phyloP scores from a whole-genome alignment of 371 early-diverging fungal genomes.

The Mortierella sp. region DNA sequence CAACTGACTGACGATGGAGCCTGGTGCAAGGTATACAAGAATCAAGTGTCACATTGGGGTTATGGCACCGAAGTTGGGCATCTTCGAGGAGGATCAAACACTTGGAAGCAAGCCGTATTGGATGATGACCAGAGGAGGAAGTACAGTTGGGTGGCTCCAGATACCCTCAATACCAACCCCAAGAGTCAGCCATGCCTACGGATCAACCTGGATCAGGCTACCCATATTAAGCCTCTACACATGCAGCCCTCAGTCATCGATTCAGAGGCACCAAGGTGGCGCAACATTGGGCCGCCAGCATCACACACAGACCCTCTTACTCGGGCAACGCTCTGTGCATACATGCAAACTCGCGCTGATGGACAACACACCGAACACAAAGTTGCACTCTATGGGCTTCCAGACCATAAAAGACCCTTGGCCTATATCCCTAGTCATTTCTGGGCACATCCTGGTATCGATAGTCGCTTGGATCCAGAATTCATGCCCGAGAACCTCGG shows the following conservation, averaged over 20 bases:
- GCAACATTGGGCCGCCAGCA: slow-evolving; percentile 15
- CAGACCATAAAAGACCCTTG: slow-evolving; percentile 18
- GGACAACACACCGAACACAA: slow-evolving; percentile 8
- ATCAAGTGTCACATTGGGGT: slow-evolving; percentile 3
- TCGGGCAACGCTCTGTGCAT: slow-evolving; percentile 12
- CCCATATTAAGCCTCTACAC: slow-evolving; percentile 6
- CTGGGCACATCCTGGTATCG: slow-evolving; percentile 15
- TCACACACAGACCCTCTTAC: slow-evolving; percentile 7
- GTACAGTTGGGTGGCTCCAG: background rate
- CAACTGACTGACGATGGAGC: background rate
- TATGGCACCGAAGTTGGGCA: slow-evolving; percentile 3
- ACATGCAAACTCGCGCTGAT: slow-evolving; percentile 17
- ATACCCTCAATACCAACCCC: no score
- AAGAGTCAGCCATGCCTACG: slow-evolving; percentile 4
- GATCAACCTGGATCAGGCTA: slow-evolving; percentile 1
- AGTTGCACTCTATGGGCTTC: slow-evolving; percentile 14
- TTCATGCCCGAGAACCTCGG: background rate
- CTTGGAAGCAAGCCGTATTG: slow-evolving; percentile 12
- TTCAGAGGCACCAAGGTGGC: slow-evolving; percentile 4
- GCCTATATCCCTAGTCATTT: slow-evolving; percentile 17
- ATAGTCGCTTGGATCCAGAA: background rate
- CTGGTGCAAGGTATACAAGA: slow-evolving; percentile 6
- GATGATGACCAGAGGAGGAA: slow-evolving; percentile 11
- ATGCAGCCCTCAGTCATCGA: background rate
- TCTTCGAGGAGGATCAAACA: background rate